Percentiles rank a stretch among this genome's conserved stretches.
These are phyloP conservation scores for Triticum aestivum DNA, from an alignment of 176 grass and related monocot species.

Conservation along the genomic window IWGSC_CS_RefSeq_v2.1 NC_057812.1:231399486-231399985, in stretches of 20 bases:
- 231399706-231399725: conserved; percentile 56
- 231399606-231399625: conserved; percentile 79
- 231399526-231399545: conserved; percentile 49
- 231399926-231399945: conserved; percentile 53
- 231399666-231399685: conserved; percentile 68
- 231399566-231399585: conserved; percentile 49
- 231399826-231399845: conserved; percentile 49
- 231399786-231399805: conserved; percentile 70
- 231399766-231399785: conserved; percentile 76
- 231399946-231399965: conserved; percentile 41
- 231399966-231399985: conserved; percentile 45
- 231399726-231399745: conserved; percentile 66
- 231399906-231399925: conserved; percentile 69
- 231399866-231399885: conserved; percentile 41
- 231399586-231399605: conserved; percentile 72
- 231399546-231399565: conserved; percentile 39
- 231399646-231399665: conserved; percentile 53
- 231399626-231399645: conserved; percentile 69
- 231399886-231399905: conserved; percentile 51
- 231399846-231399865: conserved; percentile 52
- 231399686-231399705: conserved; percentile 65
- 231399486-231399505: conserved; percentile 83
- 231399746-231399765: conserved; percentile 64
- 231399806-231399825: conserved; percentile 66
- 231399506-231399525: conserved; percentile 56